Conservation (phyloP, 2,329 filamentous ascomycete species). For the Neonectria hederae region DNA sequence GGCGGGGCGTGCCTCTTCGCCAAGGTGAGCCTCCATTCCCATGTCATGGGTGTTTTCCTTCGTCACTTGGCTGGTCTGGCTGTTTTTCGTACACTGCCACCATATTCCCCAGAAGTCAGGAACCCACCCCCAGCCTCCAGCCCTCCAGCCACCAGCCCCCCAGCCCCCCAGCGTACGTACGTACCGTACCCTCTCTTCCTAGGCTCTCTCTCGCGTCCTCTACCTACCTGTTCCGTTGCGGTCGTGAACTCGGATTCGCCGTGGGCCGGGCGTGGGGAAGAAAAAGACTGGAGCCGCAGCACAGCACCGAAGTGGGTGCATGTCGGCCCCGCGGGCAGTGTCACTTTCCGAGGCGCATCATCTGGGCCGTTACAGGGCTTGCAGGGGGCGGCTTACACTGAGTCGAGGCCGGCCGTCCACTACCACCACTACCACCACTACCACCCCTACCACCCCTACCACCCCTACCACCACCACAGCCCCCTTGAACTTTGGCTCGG, state of each 20-base stretch:
- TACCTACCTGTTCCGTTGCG: constrained; percentile 4
- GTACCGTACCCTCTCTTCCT: constrained; percentile 7
- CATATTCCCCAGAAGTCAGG: constrained; percentile 1
- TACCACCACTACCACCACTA: too few relatives aligned
- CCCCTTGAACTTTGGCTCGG: too few relatives aligned
- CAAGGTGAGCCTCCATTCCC: constrained; percentile 23
- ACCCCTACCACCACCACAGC: not conserved
- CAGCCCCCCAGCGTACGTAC: constrained; percentile 20
- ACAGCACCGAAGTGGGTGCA: constrained; percentile 11
- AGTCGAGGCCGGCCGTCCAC: not conserved
- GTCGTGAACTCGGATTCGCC: constrained; percentile 17
- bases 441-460: not conserved
- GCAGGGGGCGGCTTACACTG: not conserved
- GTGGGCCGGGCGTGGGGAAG: not conserved
- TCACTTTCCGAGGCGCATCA: not conserved
- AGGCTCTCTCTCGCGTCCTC: not conserved
- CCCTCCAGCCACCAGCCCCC: too few relatives aligned
- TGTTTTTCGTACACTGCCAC: not conserved
- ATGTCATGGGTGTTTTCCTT: not conserved
- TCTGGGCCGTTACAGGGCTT: not conserved
- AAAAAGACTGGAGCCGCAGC: constrained; percentile 1
- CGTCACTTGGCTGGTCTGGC: too few relatives aligned
- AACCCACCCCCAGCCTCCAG: not conserved
- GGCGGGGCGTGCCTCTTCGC: constrained; percentile 32
- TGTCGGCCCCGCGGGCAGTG: not conserved